Base-by-base conservation (phyloP, 2,329 filamentous ascomycete genomes). In the Xylariaceae sp. region DNA sequence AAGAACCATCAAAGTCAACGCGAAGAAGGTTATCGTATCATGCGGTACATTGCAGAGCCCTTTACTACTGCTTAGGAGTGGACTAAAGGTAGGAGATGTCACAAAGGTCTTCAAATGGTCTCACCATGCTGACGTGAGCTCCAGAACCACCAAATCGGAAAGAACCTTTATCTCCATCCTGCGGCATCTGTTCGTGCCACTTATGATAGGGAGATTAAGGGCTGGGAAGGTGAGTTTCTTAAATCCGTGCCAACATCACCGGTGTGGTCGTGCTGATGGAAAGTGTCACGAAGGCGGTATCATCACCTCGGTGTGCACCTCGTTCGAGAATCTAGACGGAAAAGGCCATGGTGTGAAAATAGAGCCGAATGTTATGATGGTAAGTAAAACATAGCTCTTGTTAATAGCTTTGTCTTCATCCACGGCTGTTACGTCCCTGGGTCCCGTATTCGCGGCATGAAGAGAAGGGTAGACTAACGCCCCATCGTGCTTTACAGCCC, bases 271-370 rank as follows among this genome's bases (percentile, higher is more conserved):
- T 12, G 5, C 27, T 32, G 10, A 34, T 48, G 40, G 21, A 19
- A 12, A 55, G 20, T 37, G 22, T 20, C 20, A n/a, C 8, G 37
- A 34, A 75, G 85, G 89, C 14, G 77, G 82, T 2, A 91, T 91
- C 55, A 79, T 96, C 47, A 96, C 91, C 0, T 79, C 81, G 4
- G 83, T 91, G 16, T 84, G 88, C 52, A 80, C 76, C 35, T 82
- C 86, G 43, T 88, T 91, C 55, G 86, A 94, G 53, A 85, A 96
- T 55, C 73, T 91, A 0, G 89, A 95, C 62, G 79, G 80, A 5
- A 74, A 82, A 34, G 88, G 89, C 46, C 88, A 96, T 57, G 92
- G 92, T 32, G 75, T 77, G 39, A 95, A 94, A 64, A 72, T 96
- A 22, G 90, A 96, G 71, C 74, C 82, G 8, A 80, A 80, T 2